phyloP scores from a whole-genome alignment of 495 filamentous ascomycete genomes.

The Xylaria longipes region DNA sequence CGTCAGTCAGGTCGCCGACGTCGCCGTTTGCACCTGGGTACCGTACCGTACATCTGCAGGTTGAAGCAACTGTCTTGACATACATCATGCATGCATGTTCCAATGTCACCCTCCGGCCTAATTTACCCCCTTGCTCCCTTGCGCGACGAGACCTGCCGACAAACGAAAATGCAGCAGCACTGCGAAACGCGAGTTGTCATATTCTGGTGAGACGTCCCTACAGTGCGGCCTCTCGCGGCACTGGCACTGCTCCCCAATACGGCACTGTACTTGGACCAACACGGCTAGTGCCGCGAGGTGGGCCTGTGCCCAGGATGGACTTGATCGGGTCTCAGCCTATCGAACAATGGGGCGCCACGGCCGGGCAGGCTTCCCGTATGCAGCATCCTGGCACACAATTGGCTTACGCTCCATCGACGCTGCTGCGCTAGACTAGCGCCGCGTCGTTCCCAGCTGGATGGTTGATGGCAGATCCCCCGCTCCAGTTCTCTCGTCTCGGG shows the following conservation, averaged over 20 bases:
- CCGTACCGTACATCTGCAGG: not conserved
- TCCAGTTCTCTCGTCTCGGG: conserved; percentile 23
- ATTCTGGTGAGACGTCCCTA: conserved; percentile 11
- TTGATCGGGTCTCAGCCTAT: conserved; percentile 13
- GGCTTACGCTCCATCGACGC: not conserved
- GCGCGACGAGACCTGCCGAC: not conserved
- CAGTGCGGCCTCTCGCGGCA: not conserved
- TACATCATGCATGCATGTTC: conserved; percentile 23
- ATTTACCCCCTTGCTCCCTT: conserved; percentile 13
- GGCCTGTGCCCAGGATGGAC: not conserved
- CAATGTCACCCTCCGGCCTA: conserved; percentile 8
- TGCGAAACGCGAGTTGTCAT: conserved; percentile 7
- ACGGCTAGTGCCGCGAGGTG: not conserved
- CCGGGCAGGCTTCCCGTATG: conserved; percentile 27
- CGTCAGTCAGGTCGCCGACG: conserved; percentile 24
- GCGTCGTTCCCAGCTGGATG: conserved; percentile 40
- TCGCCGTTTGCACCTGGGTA: conserved; percentile 21
- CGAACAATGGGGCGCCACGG: conserved; percentile 19
- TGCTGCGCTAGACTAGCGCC: conserved; percentile 18
- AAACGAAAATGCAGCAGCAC: not conserved
- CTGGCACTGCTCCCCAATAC: not conserved
- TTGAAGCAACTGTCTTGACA: conserved; percentile 19
- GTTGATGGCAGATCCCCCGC: conserved; percentile 40
- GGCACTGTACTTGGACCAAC: not conserved
- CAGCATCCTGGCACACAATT: conserved; percentile 16